Evolutionary conservation across 257 asterid genomes (phyloP).

Genomic region (Solanum chaucha): DNA sequence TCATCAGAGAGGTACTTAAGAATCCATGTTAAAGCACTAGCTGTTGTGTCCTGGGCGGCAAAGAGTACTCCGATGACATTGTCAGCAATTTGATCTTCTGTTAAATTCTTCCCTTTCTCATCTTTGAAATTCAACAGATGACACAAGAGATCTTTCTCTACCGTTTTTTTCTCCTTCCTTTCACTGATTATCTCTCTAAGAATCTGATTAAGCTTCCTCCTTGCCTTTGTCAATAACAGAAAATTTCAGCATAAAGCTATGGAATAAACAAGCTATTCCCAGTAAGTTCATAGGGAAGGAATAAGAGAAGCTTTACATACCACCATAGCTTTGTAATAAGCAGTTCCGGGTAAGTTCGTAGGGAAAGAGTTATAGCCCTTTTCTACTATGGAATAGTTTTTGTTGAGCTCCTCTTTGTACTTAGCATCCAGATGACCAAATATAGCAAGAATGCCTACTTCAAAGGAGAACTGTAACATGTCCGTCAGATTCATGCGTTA

Average conservation of each 20-base stretch:
- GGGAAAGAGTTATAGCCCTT: constrained; percentile 91
- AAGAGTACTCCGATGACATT: constrained; percentile 77
- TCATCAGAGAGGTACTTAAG: constrained; percentile 66
- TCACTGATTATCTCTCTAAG: constrained; percentile 44
- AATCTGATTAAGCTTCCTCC: constrained; percentile 45
- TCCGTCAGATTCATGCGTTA: background rate
- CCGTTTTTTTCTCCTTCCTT: constrained; percentile 34
- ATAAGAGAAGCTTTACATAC: constrained; percentile 18
- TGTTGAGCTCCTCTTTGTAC: constrained; percentile 42
- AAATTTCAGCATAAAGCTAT: background rate
- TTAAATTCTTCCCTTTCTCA: constrained; percentile 27
- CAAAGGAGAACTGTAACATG: constrained; percentile 46
- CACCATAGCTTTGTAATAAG: constrained; percentile 56
- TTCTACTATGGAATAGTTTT: constrained; percentile 55
- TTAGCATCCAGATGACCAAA: constrained; percentile 53
- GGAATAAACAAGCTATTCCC: background rate
- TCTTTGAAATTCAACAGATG: constrained; percentile 42
- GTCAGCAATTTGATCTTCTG: constrained; percentile 62
- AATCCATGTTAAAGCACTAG: constrained; percentile 82
- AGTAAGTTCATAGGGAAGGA: background rate
- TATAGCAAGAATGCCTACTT: constrained; percentile 70
- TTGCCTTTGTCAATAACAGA: constrained; percentile 34
- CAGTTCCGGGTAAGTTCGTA: constrained; percentile 67
- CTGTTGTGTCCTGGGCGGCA: constrained; percentile 97
- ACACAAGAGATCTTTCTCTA: constrained; percentile 39